Evolutionary conservation across 2,329 filamentous ascomycete species (phyloP), one percentile per base, ranked within the genome.

Genomic region (Trichoderma gracile): DNA sequence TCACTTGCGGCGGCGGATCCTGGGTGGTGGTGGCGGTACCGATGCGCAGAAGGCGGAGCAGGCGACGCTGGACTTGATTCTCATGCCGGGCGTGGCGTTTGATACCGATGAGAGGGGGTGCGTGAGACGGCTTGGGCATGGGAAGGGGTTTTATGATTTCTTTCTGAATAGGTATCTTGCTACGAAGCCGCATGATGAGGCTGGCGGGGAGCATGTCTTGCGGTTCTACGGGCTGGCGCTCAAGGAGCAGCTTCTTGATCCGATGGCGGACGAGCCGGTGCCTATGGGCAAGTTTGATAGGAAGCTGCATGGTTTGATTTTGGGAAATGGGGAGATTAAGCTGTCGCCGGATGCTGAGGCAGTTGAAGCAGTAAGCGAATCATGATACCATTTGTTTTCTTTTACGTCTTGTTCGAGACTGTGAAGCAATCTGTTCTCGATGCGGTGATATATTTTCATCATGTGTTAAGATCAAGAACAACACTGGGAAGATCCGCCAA

Each of bases 81-180:
- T 99, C 30, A 86, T 98, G 82, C 95, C 95, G 1, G 95, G 93
- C 14, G 91, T 99, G 72, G 94, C 92, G 3, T 99, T 99, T 77
- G 93, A 97, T 75, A 70, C 81, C 57, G 82, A 86, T 66, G 73
- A 77, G 12, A 77, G 77, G 25, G 81, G 81, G 3, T 80, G 79
- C 14, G 84, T 95, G 66, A 86, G 89, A 69, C 85, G 95, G 70
- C 83, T 98, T 21, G 95, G 95, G 46, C 95, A 99, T 77, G 95
- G 95, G 64, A 96, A 92, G 77, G 95, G 95, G 38, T 99, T 96
- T 79, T 99, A 99, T 81, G 95, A 99, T 79, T 90, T 88, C 76
- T 99, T 97, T 77, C 79, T 99, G 73, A 86, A 89, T 72, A 86
- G 89, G 70, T 96, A 93, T 71, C 75, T 79, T 59, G 74, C 83